Base-by-base conservation (phyloP, 73 alveolate genomes). In the Paramecium octaurelia region DNA sequence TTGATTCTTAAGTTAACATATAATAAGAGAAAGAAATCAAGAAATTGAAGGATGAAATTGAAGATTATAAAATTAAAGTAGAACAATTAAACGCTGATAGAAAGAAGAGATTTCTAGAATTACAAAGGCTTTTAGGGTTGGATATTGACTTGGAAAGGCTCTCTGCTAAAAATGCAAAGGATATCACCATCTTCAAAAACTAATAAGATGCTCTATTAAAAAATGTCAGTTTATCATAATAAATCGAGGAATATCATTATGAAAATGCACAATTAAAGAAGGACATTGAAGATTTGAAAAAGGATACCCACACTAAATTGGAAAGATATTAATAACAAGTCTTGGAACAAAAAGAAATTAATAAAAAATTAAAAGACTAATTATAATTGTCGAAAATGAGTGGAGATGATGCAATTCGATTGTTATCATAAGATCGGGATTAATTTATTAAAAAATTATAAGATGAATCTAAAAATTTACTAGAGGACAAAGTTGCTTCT, bases 81-180 rank as follows among this genome's bases (percentile, higher is more conserved):
- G 59, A 46, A 46, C 6, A 46, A 46, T 46, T 46, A 46, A 46
- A 46, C 6, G 20, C 59, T 46, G 59, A 88, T n/a, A 64, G 86
- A 9, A 88, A 88, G 34, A 68, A 75, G 20, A 12, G 58, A 43
- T 68, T 88, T 60, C 24, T 27, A 36, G 93, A 88, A 3, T 20
- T 88, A 29, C 44, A 88, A 46, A 88, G 58, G 27, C 42, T 88
- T 31, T 43, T 88, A 27, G 93, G 93, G 42, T 68, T 88, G 23
- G 93, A 88, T 40, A 59, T 88, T 7, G 93, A 88, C 38, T 69
- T 88, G 68, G 93, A 88, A 24, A 88, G 70, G 38, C 48, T 88
- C 12, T 88, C 86, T 14, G 44, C 88, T 20, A 75, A 80, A 21
- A 68, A 75, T 68, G 85, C 93, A 10, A 88, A 88, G 70, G 93